Evolutionary conservation across 2,329 filamentous ascomycete genomes (phyloP), one percentile per base, ranked within the genome.

Genomic region (Allantophomopsis cytisporea): DNA sequence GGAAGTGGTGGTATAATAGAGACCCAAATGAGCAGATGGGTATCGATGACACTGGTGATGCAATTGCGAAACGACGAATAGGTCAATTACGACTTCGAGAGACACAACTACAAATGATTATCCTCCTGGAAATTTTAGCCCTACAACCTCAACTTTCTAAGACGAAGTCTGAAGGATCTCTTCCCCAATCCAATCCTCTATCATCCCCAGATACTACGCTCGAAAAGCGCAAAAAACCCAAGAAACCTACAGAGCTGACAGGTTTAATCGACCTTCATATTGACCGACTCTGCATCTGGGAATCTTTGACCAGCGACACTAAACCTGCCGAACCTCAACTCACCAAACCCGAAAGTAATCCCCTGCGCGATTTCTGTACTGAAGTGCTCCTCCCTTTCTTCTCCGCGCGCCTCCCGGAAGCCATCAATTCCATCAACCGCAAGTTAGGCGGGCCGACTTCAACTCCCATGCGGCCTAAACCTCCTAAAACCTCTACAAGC

Each of bases 301-400:
- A 88, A 53, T 85, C 83, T 3, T 78, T 83, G 7, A 1, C 45
- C 46, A 2, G 60, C 61, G 33, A 55, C 57, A 2, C 59, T 59
- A 40, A 57, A 54, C 40, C 55, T 58, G 41, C 63, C 60, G 41
- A 47, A 59, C 20, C 15, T 18, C 41, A 44, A 21, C 43, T 31
- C 11, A 16, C 13, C 11, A 32, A 31, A 31, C 45, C 15, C 32
- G 46, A 47, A 28, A 49, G 54, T 21, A 83, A 88, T 51, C 74
- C 80, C 6, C 61, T 88, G 6, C 75, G 71, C 45, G 79, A 82
- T 54, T 91, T 89, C 53, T 89, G 83, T 52, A 67, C 83, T 13
- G 83, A 91, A 53, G 80, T 91, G 32, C 76, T 91, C 48, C 64
- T 86, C 35, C 83, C 84, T 28, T 89, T 89, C 60, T 91, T 86